A percentile compares a stretch with the other conserved stretches of the same genome.
Evolutionary conservation across 75 land plant genomes (phyloP).

Genomic region (Pseudotsuga menziesii): DNA sequence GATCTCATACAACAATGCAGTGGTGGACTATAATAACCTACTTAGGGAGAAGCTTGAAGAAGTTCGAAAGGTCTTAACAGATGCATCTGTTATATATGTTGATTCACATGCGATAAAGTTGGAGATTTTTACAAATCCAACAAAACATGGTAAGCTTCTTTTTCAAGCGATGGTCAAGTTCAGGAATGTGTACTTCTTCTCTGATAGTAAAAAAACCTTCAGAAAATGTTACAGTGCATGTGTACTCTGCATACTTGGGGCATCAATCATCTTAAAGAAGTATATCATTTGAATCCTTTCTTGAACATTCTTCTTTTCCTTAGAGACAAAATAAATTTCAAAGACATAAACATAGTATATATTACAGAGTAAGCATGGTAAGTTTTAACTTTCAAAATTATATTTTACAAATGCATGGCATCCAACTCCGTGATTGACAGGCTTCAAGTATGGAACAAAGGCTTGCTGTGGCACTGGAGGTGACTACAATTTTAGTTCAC

Average conservation of each 20-base stretch:
- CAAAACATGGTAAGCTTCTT: slow-evolving; percentile 36
- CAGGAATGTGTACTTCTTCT: background rate
- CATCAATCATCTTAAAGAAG: too few species aligned
- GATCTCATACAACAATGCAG: slow-evolving; percentile 61
- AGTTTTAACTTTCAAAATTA: background rate
- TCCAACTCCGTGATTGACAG: slow-evolving; percentile 22
- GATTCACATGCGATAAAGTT: slow-evolving; percentile 49
- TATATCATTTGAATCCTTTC: too few species aligned
- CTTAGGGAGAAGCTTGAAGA: slow-evolving; percentile 30
- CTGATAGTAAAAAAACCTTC: background rate
- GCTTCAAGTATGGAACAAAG: slow-evolving; percentile 56
- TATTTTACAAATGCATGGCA: background rate
- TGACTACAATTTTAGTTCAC: slow-evolving; percentile 49
- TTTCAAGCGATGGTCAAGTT: too few species aligned
- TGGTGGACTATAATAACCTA: slow-evolving; percentile 51
- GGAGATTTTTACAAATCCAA: slow-evolving; percentile 53
- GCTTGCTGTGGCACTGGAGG: slow-evolving; percentile 86
- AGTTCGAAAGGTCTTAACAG: slow-evolving; percentile 23
- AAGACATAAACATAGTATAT: slow-evolving; percentile 48
- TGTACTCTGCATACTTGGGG: too few species aligned
- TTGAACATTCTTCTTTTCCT: too few species aligned
- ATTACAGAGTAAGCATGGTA: slow-evolving; percentile 56
- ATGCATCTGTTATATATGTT: slow-evolving; percentile 49
- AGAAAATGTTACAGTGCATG: too few species aligned
- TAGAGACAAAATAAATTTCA: slow-evolving; percentile 35